These are phyloP conservation scores for Flaveria robusta DNA, from an alignment of 129 eudicot genomes.

Conservation along the genomic window DNA sequence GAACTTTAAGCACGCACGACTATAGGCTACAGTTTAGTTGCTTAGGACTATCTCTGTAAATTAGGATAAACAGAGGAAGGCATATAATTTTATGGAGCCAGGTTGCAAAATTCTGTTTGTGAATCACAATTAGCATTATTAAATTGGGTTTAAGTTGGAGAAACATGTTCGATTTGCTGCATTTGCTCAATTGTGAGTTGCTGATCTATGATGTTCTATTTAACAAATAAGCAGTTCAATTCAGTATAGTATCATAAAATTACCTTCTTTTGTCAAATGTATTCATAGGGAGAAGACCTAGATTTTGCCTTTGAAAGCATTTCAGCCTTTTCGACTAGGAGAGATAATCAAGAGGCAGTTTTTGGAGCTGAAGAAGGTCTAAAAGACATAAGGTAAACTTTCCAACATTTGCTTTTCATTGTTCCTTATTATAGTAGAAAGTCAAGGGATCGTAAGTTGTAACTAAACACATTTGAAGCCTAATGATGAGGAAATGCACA, in stretches of 20 bases:
- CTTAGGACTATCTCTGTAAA: background rate
- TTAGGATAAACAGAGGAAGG: slow-evolving; percentile 9
- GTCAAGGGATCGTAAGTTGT: background rate
- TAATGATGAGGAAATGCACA: too few relatives aligned
- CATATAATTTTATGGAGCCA: background rate
- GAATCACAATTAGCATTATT: background rate
- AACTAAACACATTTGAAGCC: background rate
- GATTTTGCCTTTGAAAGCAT: slow-evolving; percentile 96
- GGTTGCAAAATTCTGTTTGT: too few relatives aligned
- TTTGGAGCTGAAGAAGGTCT: slow-evolving; percentile 97
- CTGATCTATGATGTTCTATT: slow-evolving; percentile 6
- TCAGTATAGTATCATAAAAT: background rate
- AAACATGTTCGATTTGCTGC: background rate
- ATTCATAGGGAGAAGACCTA: slow-evolving; percentile 83
- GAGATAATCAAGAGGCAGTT: slow-evolving; percentile 95
- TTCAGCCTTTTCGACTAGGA: slow-evolving; percentile 89
- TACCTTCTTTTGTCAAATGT: background rate
- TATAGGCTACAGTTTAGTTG: slow-evolving; percentile 7
- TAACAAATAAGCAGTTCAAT: background rate
- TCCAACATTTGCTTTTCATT: background rate
- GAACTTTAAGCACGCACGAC: background rate
- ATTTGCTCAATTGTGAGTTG: slow-evolving; percentile 18
- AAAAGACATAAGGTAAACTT: slow-evolving; percentile 75
- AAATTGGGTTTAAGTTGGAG: background rate
- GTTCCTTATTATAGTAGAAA: background rate